Conservation (phyloP, 1,284 basidiomycete genomes). For the Wallemia ichthyophaga region DNA sequence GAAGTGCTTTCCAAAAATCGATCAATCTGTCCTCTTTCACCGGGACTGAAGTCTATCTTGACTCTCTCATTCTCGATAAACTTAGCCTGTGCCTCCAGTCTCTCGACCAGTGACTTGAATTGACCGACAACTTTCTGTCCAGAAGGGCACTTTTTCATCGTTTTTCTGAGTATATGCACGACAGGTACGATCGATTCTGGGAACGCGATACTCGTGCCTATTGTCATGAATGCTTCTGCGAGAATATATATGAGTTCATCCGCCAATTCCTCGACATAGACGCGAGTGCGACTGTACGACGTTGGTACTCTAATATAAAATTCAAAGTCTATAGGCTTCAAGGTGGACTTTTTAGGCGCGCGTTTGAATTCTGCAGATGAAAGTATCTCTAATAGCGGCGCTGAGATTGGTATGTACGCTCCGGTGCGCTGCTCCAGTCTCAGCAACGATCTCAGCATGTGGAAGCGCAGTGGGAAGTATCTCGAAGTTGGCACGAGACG, state of each 20-base stretch:
- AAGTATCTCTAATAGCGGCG: constrained; percentile 61
- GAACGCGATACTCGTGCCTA: constrained; percentile 51
- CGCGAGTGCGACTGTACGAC: constrained; percentile 60
- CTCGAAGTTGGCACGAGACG: constrained; percentile 53
- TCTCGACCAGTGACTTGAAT: constrained; percentile 47
- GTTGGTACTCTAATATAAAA: constrained; percentile 60
- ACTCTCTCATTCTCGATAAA: constrained; percentile 43
- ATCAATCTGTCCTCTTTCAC: constrained; percentile 32
- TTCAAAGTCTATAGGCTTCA: constrained; percentile 68
- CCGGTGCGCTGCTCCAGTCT: constrained; percentile 44
- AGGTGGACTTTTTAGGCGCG: constrained; percentile 55
- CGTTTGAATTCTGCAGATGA: constrained; percentile 40
- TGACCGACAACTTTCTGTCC: constrained; percentile 23
- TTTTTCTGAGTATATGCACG: constrained; percentile 34
- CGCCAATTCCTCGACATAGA: constrained; percentile 52
- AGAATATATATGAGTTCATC: constrained; percentile 56
- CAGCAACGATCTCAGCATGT: constrained; percentile 37
- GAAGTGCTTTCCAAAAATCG: constrained; percentile 35
- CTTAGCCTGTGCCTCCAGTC: constrained; percentile 46
- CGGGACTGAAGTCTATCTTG: constrained; percentile 39
- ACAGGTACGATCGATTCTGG: constrained; percentile 76
- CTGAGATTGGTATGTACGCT: constrained; percentile 63
- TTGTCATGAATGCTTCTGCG: constrained; percentile 37
- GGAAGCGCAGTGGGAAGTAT: constrained; percentile 51
- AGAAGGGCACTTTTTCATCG: constrained; percentile 26